phyloP scores from a whole-genome alignment of 768 basidiomycete genomes.

The Mycena rebaudengoi region DNA sequence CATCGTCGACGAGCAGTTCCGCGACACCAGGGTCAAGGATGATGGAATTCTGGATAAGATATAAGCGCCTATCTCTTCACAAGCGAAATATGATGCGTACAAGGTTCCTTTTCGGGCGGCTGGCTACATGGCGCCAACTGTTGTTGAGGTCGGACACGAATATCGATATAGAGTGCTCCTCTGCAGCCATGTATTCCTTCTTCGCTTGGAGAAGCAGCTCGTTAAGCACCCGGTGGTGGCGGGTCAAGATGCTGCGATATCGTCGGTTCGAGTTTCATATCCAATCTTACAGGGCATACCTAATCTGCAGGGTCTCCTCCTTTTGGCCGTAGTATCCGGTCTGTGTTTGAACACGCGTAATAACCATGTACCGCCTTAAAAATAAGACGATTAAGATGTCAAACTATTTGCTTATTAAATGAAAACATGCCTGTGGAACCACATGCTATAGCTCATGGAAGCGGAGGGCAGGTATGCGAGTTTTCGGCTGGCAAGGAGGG shows the following conservation, averaged over 20 bases:
- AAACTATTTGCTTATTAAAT: no score
- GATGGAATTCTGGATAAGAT: slow-evolving; percentile 53
- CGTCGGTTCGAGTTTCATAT: neutral
- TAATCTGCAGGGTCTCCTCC: slow-evolving; percentile 51
- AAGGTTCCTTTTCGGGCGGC: slow-evolving; percentile 70
- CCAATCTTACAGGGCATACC: slow-evolving; percentile 40
- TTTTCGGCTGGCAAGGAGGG: slow-evolving; percentile 37
- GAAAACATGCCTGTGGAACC: slow-evolving; percentile 62
- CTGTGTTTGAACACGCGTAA: slow-evolving; percentile 48
- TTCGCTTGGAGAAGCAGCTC: slow-evolving; percentile 64
- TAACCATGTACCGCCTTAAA: slow-evolving; percentile 51
- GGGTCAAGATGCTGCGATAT: slow-evolving; percentile 56
- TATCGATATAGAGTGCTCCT: slow-evolving; percentile 60
- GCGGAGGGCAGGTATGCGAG: slow-evolving; percentile 55
- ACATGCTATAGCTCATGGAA: slow-evolving; percentile 49
- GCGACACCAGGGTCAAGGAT: slow-evolving; percentile 76
- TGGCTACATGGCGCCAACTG: slow-evolving; percentile 63
- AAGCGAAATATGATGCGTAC: neutral
- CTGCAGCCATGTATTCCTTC: slow-evolving; percentile 56
- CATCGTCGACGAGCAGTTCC: slow-evolving; percentile 72
- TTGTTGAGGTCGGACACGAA: slow-evolving; percentile 56
- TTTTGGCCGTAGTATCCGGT: slow-evolving; percentile 41
- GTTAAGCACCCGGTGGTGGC: slow-evolving; percentile 55
- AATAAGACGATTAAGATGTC: no score
- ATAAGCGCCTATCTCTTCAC: neutral